Evolutionary conservation across 148 eudicot species (phyloP).

Genomic region (Camellia japonica): DNA sequence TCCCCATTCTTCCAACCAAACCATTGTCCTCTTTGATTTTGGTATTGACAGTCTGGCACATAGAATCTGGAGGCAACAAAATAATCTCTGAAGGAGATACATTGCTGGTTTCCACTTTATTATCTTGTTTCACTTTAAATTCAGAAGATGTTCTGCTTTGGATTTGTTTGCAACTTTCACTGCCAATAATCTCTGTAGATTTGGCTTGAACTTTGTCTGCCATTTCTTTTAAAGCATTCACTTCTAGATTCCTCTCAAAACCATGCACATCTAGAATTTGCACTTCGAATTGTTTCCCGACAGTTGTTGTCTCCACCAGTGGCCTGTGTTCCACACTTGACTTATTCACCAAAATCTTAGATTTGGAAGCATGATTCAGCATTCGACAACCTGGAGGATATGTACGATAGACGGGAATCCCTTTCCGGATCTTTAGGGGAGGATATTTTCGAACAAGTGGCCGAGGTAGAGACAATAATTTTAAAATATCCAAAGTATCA

Average conservation of each 20-base stretch:
- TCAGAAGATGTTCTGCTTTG: background rate
- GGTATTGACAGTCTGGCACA: too few relatives aligned
- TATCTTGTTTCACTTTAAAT: background rate
- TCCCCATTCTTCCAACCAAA: background rate
- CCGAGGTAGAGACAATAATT: background rate
- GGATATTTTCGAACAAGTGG: background rate
- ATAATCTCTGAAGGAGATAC: background rate
- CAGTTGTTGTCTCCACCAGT: background rate
- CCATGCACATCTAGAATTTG: background rate
- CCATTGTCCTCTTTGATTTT: background rate
- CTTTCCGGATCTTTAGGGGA: constrained; percentile 15
- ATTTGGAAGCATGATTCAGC: background rate
- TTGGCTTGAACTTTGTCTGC: background rate
- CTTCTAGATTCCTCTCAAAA: background rate
- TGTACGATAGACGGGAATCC: background rate
- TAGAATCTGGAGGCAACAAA: background rate
- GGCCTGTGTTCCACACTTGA: background rate
- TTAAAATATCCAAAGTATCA: background rate
- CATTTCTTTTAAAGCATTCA: constrained; percentile 5
- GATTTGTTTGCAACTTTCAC: background rate
- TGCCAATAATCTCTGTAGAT: background rate
- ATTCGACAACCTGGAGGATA: constrained; percentile 14
- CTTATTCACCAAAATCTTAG: background rate
- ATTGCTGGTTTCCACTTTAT: background rate
- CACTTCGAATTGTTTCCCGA: background rate